Conservation (phyloP, 768 basidiomycete genomes). For the Leccinum uliginosum region DNA sequence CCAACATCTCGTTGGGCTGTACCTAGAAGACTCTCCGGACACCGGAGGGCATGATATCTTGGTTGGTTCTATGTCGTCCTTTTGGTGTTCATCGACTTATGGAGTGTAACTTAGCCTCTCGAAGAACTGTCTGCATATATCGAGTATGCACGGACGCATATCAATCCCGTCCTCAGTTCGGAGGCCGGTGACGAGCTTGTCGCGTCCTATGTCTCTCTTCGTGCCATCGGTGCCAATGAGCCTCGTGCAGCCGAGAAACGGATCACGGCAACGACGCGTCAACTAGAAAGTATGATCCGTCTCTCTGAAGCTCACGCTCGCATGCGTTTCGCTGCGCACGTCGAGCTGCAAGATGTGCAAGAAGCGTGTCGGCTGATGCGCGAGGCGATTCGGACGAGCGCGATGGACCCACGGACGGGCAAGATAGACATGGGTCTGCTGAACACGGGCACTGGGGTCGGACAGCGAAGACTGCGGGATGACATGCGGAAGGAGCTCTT, state of each 20-base stretch:
- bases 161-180: slow-evolving; percentile 84
- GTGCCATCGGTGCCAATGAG: slow-evolving; percentile 82
- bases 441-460: slow-evolving; percentile 87
- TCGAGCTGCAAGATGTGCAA: slow-evolving; percentile 81
- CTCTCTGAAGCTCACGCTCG: slow-evolving; percentile 94
- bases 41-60: slow-evolving; percentile 63
- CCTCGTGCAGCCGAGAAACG: slow-evolving; percentile 84
- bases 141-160: slow-evolving; percentile 81
- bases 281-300: slow-evolving; percentile 95
- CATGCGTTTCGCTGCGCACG: slow-evolving; percentile 88
- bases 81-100: slow-evolving; percentile 4
- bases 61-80: slow-evolving; percentile 41
- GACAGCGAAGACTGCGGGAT: slow-evolving; percentile 81
- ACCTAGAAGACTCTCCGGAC: slow-evolving; percentile 82
- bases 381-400: slow-evolving; percentile 90
- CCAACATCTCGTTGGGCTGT: slow-evolving; percentile 88
- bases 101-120: slow-evolving; percentile 55
- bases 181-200: slow-evolving; percentile 84
- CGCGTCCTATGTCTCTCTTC: slow-evolving; percentile 86
- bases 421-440: slow-evolving; percentile 97
- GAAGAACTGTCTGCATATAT: slow-evolving; percentile 93
- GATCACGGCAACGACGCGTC: slow-evolving; percentile 96
- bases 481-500: slow-evolving; percentile 86
- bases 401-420: slow-evolving; percentile 94
- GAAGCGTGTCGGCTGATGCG: slow-evolving; percentile 96